phyloP scores from a whole-genome alignment of 2,329 filamentous ascomycete genomes.

The Reticulascus tulasneorum region DNA sequence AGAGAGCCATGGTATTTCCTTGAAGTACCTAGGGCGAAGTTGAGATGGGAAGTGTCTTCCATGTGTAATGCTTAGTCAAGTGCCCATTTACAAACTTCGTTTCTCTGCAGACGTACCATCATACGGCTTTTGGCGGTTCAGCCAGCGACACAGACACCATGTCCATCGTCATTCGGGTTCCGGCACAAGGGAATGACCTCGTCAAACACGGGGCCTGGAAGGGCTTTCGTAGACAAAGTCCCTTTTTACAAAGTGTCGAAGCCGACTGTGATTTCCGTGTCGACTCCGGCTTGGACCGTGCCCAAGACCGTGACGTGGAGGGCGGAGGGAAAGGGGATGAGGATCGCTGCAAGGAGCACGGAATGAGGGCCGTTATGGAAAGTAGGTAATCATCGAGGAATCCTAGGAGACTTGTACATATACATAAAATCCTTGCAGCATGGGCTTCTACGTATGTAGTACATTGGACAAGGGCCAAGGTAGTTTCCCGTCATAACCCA shows the following conservation, averaged over 20 bases:
- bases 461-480: no score
- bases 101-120: background rate
- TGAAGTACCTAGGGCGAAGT: background rate
- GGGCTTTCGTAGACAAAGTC: constrained; percentile 6
- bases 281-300: constrained; percentile 1
- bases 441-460: background rate
- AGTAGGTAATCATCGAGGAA: background rate
- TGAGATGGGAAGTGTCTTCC: no score
- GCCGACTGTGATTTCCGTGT: constrained; percentile 6
- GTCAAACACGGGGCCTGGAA: background rate
- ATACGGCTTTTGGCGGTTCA: no score
- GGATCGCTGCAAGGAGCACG: background rate
- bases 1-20: background rate
- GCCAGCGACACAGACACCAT: no score
- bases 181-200: constrained; percentile 3
- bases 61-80: background rate
- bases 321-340: background rate
- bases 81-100: constrained; percentile 1
- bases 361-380: background rate
- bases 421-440: background rate
- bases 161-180: constrained; percentile 1
- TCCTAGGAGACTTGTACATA: accelerated
- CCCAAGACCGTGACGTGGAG: constrained; percentile 2
- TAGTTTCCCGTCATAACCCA: background rate
- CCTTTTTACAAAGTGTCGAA: constrained; percentile 6